Base-by-base conservation (phyloP, 2,329 filamentous ascomycete species). In the Microdochium trichocladiopsis region DNA sequence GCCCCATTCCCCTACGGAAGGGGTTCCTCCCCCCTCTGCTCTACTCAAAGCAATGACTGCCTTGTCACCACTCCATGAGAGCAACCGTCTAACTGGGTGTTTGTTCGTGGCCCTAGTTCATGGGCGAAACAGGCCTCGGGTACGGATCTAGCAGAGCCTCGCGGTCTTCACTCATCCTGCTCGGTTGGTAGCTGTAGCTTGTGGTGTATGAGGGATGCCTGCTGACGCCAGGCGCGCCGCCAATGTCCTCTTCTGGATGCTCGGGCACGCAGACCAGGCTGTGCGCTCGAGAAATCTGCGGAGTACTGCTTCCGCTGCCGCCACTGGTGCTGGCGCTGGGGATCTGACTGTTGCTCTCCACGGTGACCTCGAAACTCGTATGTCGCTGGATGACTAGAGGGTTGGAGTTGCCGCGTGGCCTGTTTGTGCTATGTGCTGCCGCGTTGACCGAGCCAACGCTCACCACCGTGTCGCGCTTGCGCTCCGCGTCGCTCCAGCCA, bases 191-290 rank as follows among this genome's bases (percentile, higher is more conserved):
- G 41, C 21, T 45, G 12, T 21, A 4, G 14, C 21, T 45, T 6
- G 41, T 45, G 18, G 41, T 8, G 18, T 45, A 45, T 22, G 41
- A 45, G 4, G 41, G 22, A 18, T 45, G 41, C 18, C 41, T 45
- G 41, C 41, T 22, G 41, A 22, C 18, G n/a, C n/a, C n/a, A 18
- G 5, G 16, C 14, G 41, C 41, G 16, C 5, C 18, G 12, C 41
- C 18, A 10, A 45, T 8, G 41, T 63, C 59, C 47, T 66, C 64
- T 25, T 65, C 63, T 14, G 56, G 60, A 9, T 53, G 56, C 55
- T 66, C 64, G 4, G 63, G 63, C 11, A 66, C 63, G 48, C 59
- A 60, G 28, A 61, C 59, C 8, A 66, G 55, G 31, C 63, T 65
- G 28, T 62, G 63, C 22, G 59, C 59, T 21, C 47, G 52, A 25